Conservation (phyloP, 305 asterid species). For the Fraxinus sp. region DNA sequence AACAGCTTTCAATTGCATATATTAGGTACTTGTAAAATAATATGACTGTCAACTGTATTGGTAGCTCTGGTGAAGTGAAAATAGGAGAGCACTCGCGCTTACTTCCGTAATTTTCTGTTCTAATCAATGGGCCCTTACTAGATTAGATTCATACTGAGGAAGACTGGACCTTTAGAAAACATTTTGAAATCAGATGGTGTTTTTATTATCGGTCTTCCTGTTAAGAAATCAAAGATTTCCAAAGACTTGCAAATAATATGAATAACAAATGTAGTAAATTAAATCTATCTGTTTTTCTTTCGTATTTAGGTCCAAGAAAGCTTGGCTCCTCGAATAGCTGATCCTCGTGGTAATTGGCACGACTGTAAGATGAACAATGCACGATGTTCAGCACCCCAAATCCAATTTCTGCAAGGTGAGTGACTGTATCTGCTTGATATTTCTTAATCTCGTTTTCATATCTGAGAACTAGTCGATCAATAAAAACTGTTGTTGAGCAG, state of each 20-base stretch:
- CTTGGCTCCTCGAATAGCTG: constrained; percentile 63
- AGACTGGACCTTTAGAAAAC: background rate
- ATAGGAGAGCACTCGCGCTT: background rate
- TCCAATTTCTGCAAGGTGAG: constrained; percentile 62
- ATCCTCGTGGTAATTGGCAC: constrained; percentile 67
- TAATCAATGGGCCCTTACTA: background rate
- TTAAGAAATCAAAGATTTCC: background rate
- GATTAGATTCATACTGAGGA: background rate
- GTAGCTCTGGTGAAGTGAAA: background rate
- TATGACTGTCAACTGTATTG: background rate
- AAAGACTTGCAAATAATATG: background rate
- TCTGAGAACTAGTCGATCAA: background rate
- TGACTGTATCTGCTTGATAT: background rate
- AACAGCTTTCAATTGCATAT: background rate
- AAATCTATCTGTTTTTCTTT: background rate
- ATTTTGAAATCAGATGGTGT: background rate
- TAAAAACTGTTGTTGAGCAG: constrained; percentile 31
- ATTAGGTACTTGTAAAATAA: background rate
- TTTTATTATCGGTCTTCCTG: background rate
- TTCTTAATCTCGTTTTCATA: background rate
- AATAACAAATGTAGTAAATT: background rate
- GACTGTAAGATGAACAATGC: constrained; percentile 48
- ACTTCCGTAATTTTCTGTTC: background rate
- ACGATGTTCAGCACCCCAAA: constrained; percentile 58
- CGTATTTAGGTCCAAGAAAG: constrained; percentile 67